These are phyloP conservation scores for Fusarium armeniacum DNA, from an alignment of 2,329 filamentous ascomycete species.

Conservation along the genomic window DNA sequence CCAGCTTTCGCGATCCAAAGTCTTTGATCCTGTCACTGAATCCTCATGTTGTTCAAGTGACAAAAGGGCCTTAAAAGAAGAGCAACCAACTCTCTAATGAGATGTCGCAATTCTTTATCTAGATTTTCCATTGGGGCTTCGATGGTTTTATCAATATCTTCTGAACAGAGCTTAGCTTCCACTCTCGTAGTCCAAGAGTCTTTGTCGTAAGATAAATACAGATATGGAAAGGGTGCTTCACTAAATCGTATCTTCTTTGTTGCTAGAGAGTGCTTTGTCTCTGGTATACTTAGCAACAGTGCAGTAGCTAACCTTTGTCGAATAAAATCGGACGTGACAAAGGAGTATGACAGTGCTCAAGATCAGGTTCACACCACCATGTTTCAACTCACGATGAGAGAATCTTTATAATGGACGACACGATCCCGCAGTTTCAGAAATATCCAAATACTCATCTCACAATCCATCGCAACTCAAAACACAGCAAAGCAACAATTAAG, in stretches of 20 bases:
- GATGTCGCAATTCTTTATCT: not conserved
- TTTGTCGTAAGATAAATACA: conserved; percentile 6
- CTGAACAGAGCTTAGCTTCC: not conserved
- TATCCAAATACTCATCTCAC: not conserved
- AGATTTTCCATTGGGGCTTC: too few relatives aligned
- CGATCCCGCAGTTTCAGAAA: not conserved
- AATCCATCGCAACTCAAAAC: not conserved
- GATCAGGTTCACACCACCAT: not conserved
- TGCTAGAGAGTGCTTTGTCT: not conserved
- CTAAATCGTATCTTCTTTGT: not conserved
- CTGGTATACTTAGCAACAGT: not conserved
- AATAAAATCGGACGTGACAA: not conserved
- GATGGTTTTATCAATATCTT: not conserved
- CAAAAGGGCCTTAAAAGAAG: not conserved
- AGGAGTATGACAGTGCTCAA: conserved; percentile 9
- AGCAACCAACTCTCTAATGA: not conserved
- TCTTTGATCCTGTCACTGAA: not conserved
- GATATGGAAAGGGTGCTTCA: not conserved
- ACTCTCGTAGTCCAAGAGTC: not conserved
- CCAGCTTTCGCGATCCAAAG: not conserved
- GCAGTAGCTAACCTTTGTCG: conserved; percentile 10
- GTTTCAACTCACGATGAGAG: not conserved
- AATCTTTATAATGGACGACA: conserved; percentile 18
- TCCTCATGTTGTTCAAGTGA: not conserved
- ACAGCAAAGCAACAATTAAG: conserved; percentile 3